Conservation (phyloP, 345 rosid species). For the Atalantia buxifolia region DNA sequence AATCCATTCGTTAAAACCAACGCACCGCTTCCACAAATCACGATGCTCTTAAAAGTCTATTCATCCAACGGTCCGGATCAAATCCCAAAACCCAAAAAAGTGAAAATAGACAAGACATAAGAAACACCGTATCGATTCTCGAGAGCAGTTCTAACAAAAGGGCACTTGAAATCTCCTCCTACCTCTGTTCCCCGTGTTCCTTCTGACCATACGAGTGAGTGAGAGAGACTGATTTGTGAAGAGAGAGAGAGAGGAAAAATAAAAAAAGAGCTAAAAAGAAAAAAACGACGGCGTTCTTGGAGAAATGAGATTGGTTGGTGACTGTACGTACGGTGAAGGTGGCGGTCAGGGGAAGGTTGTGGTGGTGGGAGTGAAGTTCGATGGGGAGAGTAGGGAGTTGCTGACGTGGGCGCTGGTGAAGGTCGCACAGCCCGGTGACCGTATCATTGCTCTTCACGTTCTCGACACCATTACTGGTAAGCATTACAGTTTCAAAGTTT, state of each 20-base stretch:
- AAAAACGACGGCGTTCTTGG: conserved; percentile 7
- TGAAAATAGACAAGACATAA: too few species aligned
- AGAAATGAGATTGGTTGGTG: conserved; percentile 41
- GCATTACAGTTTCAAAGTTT: not conserved
- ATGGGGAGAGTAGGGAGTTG: conserved; percentile 65
- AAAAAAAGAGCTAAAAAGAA: not conserved
- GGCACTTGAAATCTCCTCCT: not conserved
- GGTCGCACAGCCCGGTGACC: conserved; percentile 77
- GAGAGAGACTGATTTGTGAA: not conserved
- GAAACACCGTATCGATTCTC: not conserved
- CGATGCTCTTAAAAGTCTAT: not conserved
- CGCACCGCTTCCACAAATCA: not conserved
- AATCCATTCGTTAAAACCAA: not conserved
- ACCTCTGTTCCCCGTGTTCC: not conserved
- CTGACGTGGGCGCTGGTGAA: conserved; percentile 88
- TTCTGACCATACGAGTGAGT: not conserved
- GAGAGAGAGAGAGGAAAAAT: not conserved
- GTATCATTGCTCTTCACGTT: conserved; percentile 82
- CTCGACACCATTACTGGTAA: conserved; percentile 49
- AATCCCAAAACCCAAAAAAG: not conserved
- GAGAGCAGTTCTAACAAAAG: not conserved
- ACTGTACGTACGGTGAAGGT: conserved; percentile 17
- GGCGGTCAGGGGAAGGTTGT: conserved; percentile 33
- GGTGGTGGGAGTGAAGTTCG: conserved; percentile 79
- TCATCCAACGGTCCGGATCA: not conserved